Evolutionary conservation across 2,329 filamentous ascomycete genomes (phyloP).

Genomic region (Xylariaceae sp.): DNA sequence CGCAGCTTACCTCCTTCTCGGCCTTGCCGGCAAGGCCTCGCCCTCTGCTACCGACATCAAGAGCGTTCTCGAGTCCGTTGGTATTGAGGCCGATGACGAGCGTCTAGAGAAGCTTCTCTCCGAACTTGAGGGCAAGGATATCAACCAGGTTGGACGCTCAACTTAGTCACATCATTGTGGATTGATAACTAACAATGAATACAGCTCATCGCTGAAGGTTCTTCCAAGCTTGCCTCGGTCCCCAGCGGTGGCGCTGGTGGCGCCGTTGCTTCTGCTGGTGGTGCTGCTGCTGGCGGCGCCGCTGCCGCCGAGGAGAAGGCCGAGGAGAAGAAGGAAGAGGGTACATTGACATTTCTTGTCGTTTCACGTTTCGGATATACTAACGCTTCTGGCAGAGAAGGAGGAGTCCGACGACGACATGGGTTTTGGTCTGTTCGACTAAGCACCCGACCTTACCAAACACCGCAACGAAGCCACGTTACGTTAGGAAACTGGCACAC

Average conservation of each 20-base stretch:
- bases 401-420: constrained; percentile 72
- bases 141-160: constrained; percentile 73
- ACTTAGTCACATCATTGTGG: neutral
- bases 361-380: neutral
- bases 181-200: constrained; percentile 21
- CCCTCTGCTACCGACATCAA: constrained; percentile 86
- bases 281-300: constrained; percentile 59
- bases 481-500: constrained; percentile 28
- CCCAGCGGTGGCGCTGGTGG: constrained; percentile 85
- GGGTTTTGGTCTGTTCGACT: constrained; percentile 74
- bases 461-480: constrained; percentile 26
- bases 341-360: constrained; percentile 50
- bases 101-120: constrained; percentile 81
- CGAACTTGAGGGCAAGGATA: constrained; percentile 88
- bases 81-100: constrained; percentile 86
- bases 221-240: constrained; percentile 93
- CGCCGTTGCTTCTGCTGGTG: constrained; percentile 65
- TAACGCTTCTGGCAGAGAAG: constrained; percentile 44
- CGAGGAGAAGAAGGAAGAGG: constrained; percentile 62
- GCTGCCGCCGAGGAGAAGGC: constrained; percentile 63
- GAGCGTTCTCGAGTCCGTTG: constrained; percentile 84
- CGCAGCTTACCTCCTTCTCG: constrained; percentile 97
- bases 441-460: constrained; percentile 40
- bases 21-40: constrained; percentile 85
- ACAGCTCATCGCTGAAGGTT: constrained; percentile 87